Base-by-base conservation (phyloP, 1,284 basidiomycete species). In the Leucoagaricus sp. region DNA sequence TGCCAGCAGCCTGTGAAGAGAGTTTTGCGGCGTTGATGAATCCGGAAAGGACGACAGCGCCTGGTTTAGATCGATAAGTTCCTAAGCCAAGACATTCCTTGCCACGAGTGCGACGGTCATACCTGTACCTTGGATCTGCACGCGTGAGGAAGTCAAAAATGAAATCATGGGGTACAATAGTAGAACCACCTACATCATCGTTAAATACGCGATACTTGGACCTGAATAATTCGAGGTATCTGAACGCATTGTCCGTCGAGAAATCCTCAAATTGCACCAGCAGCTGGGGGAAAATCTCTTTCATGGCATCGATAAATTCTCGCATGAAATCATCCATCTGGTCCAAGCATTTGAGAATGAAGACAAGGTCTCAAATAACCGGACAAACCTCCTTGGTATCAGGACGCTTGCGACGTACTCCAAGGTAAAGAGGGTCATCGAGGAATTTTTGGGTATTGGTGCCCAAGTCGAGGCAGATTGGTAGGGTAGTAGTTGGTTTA, bases 251-350 rank as follows among this genome's bases (percentile, higher is more conserved):
- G 65, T 89, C 86, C 0, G 87, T 89, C 51, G 87, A 88, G 64
- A 89, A 89, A 66, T 89, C 87, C 65, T 94, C 91, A 65, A 93
- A 94, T 64, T 94, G 91, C 26, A 93, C 82, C 61, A 93, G 79
- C 55, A 89, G 76, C 58, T 85, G 77, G 10, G 92, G 92, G 72
- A 89, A 89, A 48, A 83, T 79, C 40, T 82, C 76, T 44, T 74
- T 72, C 75, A 88, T 85, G 10, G 87, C 86, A 3, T 74, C 70
- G 89, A 94, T 93, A 69, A 94, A 92, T 64, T 89, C 87, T 60
- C 89, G 84, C 83, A 94, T 87, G 70, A 94, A 92, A 58, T 76
- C 84, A 54, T 83, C 81, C 79, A 87, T 86, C 79, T 89, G 31
- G 3, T 3, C 45, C 38, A 33, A 17, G 9, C 48, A 51, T 38